Base-by-base conservation (phyloP, 345 rosid species). In the Eutrema heterophyllum region DNA sequence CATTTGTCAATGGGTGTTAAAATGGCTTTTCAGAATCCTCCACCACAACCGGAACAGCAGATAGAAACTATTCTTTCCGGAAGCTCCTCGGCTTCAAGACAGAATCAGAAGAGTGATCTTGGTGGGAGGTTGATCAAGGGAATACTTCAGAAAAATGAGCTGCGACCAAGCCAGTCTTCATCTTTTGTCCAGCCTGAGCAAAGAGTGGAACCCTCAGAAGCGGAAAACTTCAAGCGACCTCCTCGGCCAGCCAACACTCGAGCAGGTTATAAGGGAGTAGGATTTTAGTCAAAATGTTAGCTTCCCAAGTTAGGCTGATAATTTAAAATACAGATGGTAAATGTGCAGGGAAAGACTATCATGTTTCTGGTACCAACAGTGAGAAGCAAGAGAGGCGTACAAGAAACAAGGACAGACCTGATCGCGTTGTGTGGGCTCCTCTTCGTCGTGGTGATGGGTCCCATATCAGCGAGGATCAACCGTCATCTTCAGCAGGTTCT, bases 341-440 rank as follows among this genome's bases (percentile, higher is more conserved):
- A 80, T 74, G 63, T 78, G 67, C 73, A 57, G 85, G 83, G 56
- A 86, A 82, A 69, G 87, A 83, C 18, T 50, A 61, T 29, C 78
- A 78, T 72, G 84, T 78, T 62, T 76, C 74, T 33, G 84, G 79
- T 67, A 30, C 78, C 78, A 53, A 16, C 36, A 58, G 63, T 77
- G 86, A 81, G 76, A 87, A 83, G 82, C 85, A 72, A 69, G 86
- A 84, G 66, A 84, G 85, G 70, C 83, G 66, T 45, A 71, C 78
- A 26, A 80, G 85, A 76, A 84, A 85, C 78, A 88, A 74, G 82
- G 97, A 88, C 64, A 86, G 90, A 64, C 90, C 88, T 67, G 94
- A 88, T 83, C 94, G 87, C 72, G 57, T 16, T 65, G 83, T 86
- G 35, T 84, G 94, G 97, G 78, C 91, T 76, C 87, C 91, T 64